These are phyloP conservation scores for barrel medic (Medicago truncatula) DNA, from an alignment of 306 rosid species.

Conservation along the genomic window DNA sequence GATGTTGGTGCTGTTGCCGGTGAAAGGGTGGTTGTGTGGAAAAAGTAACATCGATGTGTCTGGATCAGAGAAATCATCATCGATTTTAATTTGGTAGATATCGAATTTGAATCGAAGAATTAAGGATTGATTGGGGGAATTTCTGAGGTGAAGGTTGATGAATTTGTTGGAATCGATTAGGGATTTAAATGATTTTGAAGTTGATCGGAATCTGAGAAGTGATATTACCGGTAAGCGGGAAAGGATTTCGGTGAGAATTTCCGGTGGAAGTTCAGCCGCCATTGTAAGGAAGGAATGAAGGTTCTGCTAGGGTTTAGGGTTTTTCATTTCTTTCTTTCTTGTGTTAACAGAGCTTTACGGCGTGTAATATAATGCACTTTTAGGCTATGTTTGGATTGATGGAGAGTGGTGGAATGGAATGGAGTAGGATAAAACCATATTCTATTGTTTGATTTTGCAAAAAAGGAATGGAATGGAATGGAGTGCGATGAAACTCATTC, in stretches of 20 bases:
- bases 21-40: slow-evolving; percentile 46
- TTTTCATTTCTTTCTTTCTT: too few relatives aligned
- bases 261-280: slow-evolving; percentile 56
- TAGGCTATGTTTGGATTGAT: too few relatives aligned
- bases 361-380: too few relatives aligned
- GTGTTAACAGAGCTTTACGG: too few relatives aligned
- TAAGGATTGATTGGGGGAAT: slow-evolving; percentile 14
- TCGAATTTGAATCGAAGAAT: slow-evolving; percentile 49
- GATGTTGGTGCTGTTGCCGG: slow-evolving; percentile 48
- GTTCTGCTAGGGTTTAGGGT: too few relatives aligned
- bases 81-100: slow-evolving; percentile 35
- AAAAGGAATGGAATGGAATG: too few relatives aligned
- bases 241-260: slow-evolving; percentile 58
- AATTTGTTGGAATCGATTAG: too few relatives aligned
- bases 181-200: slow-evolving; percentile 39
- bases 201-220: slow-evolving; percentile 50
- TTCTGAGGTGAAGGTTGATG: too few relatives aligned
- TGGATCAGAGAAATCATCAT: slow-evolving; percentile 35
- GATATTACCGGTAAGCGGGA: slow-evolving; percentile 44
- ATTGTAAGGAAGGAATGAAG: background rate
- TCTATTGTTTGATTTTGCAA: too few relatives aligned
- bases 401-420: too few relatives aligned
- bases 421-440: too few relatives aligned
- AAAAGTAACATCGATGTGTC: background rate
- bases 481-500: too few relatives aligned